Evolutionary conservation across 116 monocot species (phyloP).

Genomic region (Cymodocea nodosa): DNA sequence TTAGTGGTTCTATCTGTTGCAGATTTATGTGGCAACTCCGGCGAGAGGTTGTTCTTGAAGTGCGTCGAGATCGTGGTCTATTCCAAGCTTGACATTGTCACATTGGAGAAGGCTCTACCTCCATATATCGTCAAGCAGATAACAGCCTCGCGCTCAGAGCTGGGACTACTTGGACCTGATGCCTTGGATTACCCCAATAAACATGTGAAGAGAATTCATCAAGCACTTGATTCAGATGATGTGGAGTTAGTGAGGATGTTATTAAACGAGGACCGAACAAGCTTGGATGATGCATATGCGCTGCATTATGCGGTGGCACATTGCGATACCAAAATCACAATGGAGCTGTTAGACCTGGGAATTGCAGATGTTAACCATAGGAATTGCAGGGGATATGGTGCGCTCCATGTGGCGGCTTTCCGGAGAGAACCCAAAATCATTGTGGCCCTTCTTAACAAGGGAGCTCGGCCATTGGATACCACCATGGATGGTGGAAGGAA

Average conservation of each 20-base stretch:
- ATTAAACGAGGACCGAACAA: slow-evolving; percentile 36
- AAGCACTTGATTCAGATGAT: slow-evolving; percentile 79
- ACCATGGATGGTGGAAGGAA: slow-evolving; percentile 42
- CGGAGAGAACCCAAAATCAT: slow-evolving; percentile 72
- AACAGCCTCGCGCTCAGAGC: slow-evolving; percentile 13
- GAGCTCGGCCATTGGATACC: slow-evolving; percentile 47
- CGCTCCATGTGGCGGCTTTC: slow-evolving; percentile 69
- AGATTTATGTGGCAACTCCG: slow-evolving; percentile 22
- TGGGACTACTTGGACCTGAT: slow-evolving; percentile 16
- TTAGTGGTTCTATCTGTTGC: slow-evolving; percentile 42
- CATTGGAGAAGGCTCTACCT: slow-evolving; percentile 58
- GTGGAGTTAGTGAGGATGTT: slow-evolving; percentile 69
- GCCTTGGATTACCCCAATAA: slow-evolving; percentile 17
- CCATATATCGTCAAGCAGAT: slow-evolving; percentile 40
- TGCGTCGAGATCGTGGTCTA: slow-evolving; percentile 33
- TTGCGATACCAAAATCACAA: slow-evolving; percentile 57
- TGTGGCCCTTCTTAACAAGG: slow-evolving; percentile 55
- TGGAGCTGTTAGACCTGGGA: slow-evolving; percentile 49
- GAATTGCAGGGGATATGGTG: slow-evolving; percentile 51
- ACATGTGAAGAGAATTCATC: slow-evolving; percentile 41
- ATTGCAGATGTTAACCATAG: slow-evolving; percentile 60
- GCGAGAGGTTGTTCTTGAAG: slow-evolving; percentile 23
- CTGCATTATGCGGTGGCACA: slow-evolving; percentile 78
- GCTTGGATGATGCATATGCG: slow-evolving; percentile 63
- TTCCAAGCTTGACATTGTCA: slow-evolving; percentile 38